Evolutionary conservation across 805 yeast species (phyloP).

Genomic region (Candida qinlingensis): DNA sequence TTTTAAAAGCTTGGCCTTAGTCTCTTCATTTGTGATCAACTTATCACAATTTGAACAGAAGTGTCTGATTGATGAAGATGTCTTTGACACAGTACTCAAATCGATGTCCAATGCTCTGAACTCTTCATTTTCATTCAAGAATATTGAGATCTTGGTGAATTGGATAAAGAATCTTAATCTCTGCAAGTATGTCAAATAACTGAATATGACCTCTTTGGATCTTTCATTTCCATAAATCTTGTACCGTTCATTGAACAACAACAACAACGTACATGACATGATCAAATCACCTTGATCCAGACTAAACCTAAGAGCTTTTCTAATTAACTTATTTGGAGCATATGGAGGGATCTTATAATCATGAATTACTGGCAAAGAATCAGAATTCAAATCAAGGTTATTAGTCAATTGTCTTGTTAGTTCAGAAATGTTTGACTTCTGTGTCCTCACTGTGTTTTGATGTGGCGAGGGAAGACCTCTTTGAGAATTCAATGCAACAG

Average conservation of each 20-base stretch:
- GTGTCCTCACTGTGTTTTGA: constrained; percentile 4
- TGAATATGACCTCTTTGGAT: constrained; percentile 50
- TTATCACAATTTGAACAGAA: constrained; percentile 59
- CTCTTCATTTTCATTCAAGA: constrained; percentile 28
- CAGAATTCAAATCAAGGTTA: neutral
- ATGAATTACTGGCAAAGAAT: neutral
- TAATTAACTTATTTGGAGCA: constrained; percentile 46
- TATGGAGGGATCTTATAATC: constrained; percentile 42
- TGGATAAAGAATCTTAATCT: constrained; percentile 45
- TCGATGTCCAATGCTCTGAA: constrained; percentile 10
- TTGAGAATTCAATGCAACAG: neutral
- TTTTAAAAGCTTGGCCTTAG: constrained; percentile 35
- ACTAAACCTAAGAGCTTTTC: constrained; percentile 49
- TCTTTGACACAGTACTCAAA: constrained; percentile 13
- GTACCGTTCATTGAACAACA: constrained; percentile 44
- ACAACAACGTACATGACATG: constrained; percentile 50
- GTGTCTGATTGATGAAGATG: constrained; percentile 39
- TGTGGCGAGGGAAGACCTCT: neutral
- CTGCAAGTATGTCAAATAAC: constrained; percentile 50
- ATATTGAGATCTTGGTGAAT: constrained; percentile 52
- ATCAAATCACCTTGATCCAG: constrained; percentile 59
- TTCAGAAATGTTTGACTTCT: constrained; percentile 19
- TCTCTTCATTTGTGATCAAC: constrained; percentile 52
- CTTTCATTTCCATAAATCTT: constrained; percentile 26
- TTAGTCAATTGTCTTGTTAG: constrained; percentile 23